phyloP scores from a whole-genome alignment of 345 rosid species.

The Leavenworthia alabamica region DNA sequence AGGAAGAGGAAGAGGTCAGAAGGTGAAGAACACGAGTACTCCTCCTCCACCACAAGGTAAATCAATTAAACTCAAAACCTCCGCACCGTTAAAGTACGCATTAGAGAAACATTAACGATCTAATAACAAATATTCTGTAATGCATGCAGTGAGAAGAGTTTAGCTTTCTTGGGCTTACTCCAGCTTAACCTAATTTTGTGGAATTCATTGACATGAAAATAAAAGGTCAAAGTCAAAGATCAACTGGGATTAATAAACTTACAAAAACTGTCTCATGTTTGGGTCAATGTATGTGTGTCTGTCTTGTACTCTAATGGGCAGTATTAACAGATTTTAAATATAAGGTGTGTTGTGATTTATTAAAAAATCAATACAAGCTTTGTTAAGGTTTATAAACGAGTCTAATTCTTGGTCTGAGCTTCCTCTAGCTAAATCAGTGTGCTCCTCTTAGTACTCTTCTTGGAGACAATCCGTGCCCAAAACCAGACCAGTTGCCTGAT shows the following conservation, averaged over 20 bases:
- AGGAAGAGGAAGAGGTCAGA: conserved; percentile 46
- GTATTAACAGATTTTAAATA: neutral
- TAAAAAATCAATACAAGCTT: neutral
- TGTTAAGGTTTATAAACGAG: too few relatives aligned
- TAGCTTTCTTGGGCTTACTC: conserved; percentile 10
- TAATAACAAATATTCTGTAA: neutral
- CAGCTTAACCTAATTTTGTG: conserved; percentile 17
- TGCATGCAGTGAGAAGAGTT: conserved; percentile 8
- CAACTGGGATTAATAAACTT: neutral
- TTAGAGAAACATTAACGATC: neutral
- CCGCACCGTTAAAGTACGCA: neutral
- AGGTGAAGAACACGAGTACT: conserved; percentile 29
- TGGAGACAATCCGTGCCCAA: neutral
- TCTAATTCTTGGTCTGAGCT: too few relatives aligned
- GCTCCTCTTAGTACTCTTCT: neutral
- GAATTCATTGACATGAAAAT: conserved; percentile 7
- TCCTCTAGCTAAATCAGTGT: neutral
- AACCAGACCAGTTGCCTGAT: neutral
- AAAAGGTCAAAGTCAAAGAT: neutral
- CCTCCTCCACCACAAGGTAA: conserved; percentile 6
- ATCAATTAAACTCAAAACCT: neutral
- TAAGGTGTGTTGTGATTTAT: neutral
- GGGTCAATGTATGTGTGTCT: neutral
- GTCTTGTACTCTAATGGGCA: neutral
- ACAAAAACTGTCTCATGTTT: neutral